phyloP scores from a whole-genome alignment of 768 basidiomycete genomes.

The Guyanaporus albipodus region DNA sequence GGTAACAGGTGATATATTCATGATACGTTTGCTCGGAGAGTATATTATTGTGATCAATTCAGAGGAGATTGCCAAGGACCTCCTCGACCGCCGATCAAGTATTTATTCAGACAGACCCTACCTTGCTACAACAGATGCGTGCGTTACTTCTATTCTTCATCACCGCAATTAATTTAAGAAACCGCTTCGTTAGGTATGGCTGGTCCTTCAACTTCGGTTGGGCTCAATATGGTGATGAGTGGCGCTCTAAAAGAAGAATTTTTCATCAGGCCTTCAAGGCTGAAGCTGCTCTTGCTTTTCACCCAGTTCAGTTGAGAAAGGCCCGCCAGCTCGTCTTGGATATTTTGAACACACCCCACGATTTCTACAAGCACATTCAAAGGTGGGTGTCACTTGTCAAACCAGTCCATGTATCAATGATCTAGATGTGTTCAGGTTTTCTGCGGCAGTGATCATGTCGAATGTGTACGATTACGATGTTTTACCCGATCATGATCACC shows the following conservation, averaged over 20 bases:
- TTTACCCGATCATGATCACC: constrained; percentile 33
- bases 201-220: constrained; percentile 19
- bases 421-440: constrained; percentile 19
- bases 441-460: constrained; percentile 36
- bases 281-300: constrained; percentile 9
- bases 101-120: constrained; percentile 29
- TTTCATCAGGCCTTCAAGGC: constrained; percentile 24
- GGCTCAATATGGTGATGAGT: constrained; percentile 18
- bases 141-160: background rate
- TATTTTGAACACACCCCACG: constrained; percentile 8
- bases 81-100: constrained; percentile 26
- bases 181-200: constrained; percentile 11
- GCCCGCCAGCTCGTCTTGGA: constrained; percentile 14
- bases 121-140: constrained; percentile 15
- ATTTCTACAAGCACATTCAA: constrained; percentile 3
- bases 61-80: constrained; percentile 24
- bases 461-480: constrained; percentile 40
- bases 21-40: constrained; percentile 19
- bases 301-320: constrained; percentile 18
- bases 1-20: constrained; percentile 18
- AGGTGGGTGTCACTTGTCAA: background rate
- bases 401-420: background rate
- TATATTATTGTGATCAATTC: constrained; percentile 25
- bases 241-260: constrained; percentile 21
- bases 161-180: background rate